These are phyloP conservation scores for Annulohypoxylon moriforme DNA, from an alignment of 495 filamentous ascomycete genomes.

Conservation along the genomic window DNA sequence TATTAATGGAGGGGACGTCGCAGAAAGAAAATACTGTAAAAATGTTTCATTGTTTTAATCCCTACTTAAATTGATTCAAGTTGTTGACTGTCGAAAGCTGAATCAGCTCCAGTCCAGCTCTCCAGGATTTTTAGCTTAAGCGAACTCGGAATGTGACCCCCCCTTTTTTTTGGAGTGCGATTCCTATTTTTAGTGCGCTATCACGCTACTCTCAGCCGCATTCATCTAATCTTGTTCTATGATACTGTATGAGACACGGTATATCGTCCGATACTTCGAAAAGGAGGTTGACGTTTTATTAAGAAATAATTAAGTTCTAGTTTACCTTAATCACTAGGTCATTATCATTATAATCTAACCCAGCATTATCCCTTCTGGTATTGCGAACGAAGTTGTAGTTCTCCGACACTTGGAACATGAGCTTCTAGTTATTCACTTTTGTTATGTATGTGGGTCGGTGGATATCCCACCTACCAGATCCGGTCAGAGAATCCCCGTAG, in stretches of 20 bases:
- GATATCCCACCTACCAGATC: conserved; percentile 33
- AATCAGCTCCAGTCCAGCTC: no score
- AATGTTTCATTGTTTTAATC: no score
- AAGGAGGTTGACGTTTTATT: not conserved
- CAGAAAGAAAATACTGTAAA: no score
- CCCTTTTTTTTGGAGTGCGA: not conserved
- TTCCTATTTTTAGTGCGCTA: conserved; percentile 26
- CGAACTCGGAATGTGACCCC: conserved; percentile 8
- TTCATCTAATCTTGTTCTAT: not conserved
- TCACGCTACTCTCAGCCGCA: conserved; percentile 3
- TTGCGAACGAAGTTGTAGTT: no score
- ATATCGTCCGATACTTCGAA: not conserved
- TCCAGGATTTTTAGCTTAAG: not conserved
- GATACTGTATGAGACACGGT: no score
- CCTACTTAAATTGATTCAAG: no score
- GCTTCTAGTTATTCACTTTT: conserved; percentile 19
- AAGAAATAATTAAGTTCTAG: not conserved
- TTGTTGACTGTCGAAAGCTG: no score
- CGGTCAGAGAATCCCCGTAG: conserved; percentile 13
- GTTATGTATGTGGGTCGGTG: conserved; percentile 5
- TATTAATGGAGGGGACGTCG: no score
- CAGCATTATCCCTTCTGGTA: no score
- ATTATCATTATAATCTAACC: no score
- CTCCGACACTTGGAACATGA: not conserved
- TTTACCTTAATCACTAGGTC: no score